Conservation (phyloP, 2,329 filamentous ascomycete genomes). For the Microsporum ferrugineum region DNA sequence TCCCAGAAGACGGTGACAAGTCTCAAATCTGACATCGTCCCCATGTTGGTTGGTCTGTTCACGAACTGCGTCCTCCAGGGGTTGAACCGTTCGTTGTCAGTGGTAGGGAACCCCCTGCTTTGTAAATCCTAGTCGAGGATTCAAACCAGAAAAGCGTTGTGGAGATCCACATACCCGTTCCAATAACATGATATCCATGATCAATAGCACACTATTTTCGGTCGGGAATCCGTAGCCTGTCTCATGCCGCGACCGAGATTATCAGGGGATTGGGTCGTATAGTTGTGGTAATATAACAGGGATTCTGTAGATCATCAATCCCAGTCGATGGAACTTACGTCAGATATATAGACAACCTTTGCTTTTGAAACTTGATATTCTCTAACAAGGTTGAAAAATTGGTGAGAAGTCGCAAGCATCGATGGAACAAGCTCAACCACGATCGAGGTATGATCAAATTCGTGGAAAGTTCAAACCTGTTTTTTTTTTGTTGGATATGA, state of each 20-base stretch:
- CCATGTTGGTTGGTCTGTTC: not conserved
- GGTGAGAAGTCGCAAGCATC: not conserved
- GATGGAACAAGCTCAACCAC: not conserved
- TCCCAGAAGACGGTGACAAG: not conserved
- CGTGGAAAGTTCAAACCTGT: not conserved
- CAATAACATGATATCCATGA: not conserved
- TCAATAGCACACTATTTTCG: not conserved
- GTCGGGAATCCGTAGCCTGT: not conserved
- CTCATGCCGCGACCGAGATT: not conserved
- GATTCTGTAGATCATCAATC: not conserved
- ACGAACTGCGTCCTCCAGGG: not conserved
- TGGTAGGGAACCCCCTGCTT: not conserved
- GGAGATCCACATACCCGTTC: not conserved
- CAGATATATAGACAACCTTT: not conserved
- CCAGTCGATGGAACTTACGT: not conserved
- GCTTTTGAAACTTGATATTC: not conserved
- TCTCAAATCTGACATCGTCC: not conserved
- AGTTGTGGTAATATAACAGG: not conserved
- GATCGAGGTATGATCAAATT: not conserved
- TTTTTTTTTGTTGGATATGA: not conserved
- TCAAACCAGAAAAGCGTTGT: not conserved
- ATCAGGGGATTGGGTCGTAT: not conserved
- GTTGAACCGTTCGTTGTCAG: not conserved
- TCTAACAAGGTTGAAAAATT: not conserved
- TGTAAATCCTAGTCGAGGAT: not conserved